Evolutionary conservation across 257 asterid genomes (phyloP).

Genomic region (Prunella vulgaris): DNA sequence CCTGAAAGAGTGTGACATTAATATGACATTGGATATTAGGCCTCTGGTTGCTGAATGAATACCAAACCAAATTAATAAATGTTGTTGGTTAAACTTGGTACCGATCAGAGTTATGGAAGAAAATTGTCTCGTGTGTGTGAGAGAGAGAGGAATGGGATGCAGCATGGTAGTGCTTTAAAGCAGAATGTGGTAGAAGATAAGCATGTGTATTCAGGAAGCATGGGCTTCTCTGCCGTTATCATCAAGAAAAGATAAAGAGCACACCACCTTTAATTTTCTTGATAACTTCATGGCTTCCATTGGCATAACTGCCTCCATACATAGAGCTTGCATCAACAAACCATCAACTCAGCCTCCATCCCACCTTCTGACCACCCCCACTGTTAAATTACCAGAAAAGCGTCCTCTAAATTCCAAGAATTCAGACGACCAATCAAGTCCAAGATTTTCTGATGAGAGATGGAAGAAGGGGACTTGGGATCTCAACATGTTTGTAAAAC

Average conservation of each 20-base stretch:
- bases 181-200: conserved; percentile 40
- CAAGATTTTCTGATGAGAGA: conserved; percentile 38
- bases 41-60: background rate
- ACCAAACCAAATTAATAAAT: too few relatives aligned
- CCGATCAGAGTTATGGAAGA: conserved; percentile 7
- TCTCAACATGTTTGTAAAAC: conserved; percentile 60
- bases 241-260: conserved; percentile 14
- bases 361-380: conserved; percentile 33
- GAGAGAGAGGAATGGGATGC: conserved; percentile 20
- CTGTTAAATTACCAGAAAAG: conserved; percentile 21
- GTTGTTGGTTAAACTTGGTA: too few relatives aligned
- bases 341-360: conserved; percentile 28
- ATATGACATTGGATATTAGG: background rate
- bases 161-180: conserved; percentile 28
- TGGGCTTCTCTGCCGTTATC: conserved; percentile 34
- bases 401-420: conserved; percentile 6
- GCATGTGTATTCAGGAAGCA: conserved; percentile 29
- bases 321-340: conserved; percentile 37
- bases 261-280: background rate
- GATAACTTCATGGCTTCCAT: conserved; percentile 45
- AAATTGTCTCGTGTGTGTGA: background rate
- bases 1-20: too few relatives aligned
- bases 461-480: conserved; percentile 81
- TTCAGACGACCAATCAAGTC: conserved; percentile 12
- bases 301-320: conserved; percentile 40